These are phyloP conservation scores for Eucalyptus pumila DNA, from an alignment of 345 rosid species.

Conservation along the genomic window DNA sequence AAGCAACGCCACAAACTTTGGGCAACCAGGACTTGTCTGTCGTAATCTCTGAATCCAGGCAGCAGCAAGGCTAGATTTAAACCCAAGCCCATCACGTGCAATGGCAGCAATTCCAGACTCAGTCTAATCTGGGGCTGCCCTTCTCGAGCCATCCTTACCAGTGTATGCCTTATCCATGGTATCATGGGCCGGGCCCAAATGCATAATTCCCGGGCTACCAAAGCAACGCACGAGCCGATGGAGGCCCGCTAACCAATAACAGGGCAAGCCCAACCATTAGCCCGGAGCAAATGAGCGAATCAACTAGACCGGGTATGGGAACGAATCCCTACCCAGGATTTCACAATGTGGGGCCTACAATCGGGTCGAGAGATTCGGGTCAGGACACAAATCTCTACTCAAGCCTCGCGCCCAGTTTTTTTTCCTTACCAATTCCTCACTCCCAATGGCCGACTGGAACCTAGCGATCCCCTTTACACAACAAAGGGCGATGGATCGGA, in stretches of 20 bases:
- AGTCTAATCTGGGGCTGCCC: too few species aligned
- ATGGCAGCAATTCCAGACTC: too few species aligned
- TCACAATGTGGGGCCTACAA: too few species aligned
- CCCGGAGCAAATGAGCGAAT: fast-evolving
- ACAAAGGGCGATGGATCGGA: fast-evolving
- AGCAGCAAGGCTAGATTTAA: fast-evolving
- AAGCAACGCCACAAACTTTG: too few species aligned
- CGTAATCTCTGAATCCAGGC: fast-evolving
- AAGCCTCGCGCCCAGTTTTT: fast-evolving
- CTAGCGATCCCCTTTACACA: fast-evolving
- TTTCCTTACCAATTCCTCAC: too few species aligned
- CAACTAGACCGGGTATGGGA: too few species aligned
- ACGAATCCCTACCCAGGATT: too few species aligned
- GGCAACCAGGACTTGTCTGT: fast-evolving
- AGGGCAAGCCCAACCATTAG: fast-evolving
- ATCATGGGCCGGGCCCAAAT: too few species aligned
- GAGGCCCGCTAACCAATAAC: fast-evolving
- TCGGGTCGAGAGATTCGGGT: fast-evolving
- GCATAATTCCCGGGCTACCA: fast-evolving
- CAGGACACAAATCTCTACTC: too few species aligned
- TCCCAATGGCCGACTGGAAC: fast-evolving
- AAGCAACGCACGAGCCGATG: fast-evolving
- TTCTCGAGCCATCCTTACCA: too few species aligned
- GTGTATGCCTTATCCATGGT: too few species aligned
- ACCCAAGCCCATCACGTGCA: too few species aligned